Percentiles rank a stretch among this genome's conserved stretches.
These are phyloP conservation scores for Grosmannia clavigera DNA, from an alignment of 2,329 filamentous ascomycete genomes.

Conservation along the genomic window DNA sequence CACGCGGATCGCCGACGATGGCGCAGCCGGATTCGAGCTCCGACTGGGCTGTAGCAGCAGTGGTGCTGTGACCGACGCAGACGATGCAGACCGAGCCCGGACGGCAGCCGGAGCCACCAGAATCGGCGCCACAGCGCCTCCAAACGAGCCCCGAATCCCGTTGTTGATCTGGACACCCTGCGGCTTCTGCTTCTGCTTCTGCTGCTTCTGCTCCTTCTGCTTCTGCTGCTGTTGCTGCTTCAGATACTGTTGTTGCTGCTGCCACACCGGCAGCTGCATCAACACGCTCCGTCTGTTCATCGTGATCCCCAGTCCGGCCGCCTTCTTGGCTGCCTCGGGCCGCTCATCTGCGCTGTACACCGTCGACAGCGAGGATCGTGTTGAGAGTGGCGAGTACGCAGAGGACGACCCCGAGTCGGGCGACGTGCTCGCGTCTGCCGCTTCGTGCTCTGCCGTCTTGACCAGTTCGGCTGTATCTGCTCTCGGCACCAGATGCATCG, in stretches of 20 bases:
- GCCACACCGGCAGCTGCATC: background rate
- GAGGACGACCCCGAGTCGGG: constrained; percentile 4
- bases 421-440: background rate
- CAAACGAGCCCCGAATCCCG: constrained; percentile 6
- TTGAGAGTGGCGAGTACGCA: constrained; percentile 4
- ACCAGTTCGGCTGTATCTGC: background rate
- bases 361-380: constrained; percentile 38
- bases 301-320: constrained; percentile 1
- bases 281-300: background rate
- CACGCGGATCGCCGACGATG: background rate
- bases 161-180: background rate
- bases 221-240: background rate
- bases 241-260: background rate
- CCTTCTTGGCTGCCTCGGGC: constrained; percentile 20
- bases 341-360: constrained; percentile 42
- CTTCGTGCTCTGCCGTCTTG: background rate
- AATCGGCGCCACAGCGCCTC: background rate
- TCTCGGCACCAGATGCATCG: background rate
- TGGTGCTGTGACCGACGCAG: background rate
- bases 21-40: background rate
- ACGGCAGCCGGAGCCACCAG: background rate
- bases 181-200: background rate
- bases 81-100: background rate
- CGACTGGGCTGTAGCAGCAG: background rate
- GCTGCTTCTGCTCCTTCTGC: background rate